phyloP scores from a whole-genome alignment of 2,329 filamentous ascomycete genomes.

The Epichloe coenophiala region DNA sequence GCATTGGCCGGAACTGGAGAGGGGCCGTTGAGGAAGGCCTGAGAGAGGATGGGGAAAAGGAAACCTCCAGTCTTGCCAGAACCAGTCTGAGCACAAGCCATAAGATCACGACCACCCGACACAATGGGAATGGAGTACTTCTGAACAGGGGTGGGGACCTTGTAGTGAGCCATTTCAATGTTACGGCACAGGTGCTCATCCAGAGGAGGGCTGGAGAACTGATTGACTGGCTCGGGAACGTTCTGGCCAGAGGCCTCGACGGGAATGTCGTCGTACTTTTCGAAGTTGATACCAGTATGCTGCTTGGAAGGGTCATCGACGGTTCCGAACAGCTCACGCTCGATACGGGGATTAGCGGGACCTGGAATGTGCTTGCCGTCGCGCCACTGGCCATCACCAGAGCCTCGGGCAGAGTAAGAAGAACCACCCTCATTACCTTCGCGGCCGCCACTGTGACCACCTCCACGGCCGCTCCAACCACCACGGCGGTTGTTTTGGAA shows the following conservation, averaged over 20 bases:
- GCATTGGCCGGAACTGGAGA: conserved; percentile 51
- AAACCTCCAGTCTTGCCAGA: conserved; percentile 99
- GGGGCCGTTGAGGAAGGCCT: conserved; percentile 84
- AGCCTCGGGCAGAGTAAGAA: conserved; percentile 54
- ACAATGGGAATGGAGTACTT: conserved; percentile 99
- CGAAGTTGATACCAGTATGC: conserved; percentile 98
- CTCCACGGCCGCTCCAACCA: conserved; percentile 21
- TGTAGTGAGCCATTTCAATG: conserved; percentile 90
- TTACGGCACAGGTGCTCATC: conserved; percentile 88
- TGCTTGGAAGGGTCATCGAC: conserved; percentile 89
- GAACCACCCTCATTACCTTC: conserved; percentile 35
- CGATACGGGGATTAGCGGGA: conserved; percentile 72
- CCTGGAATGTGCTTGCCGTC: conserved; percentile 94
- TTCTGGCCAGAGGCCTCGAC: conserved; percentile 92
- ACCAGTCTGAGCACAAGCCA: conserved; percentile 99
- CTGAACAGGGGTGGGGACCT: conserved; percentile 90
- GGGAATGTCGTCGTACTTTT: conserved; percentile 99
- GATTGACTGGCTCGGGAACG: conserved; percentile 80
- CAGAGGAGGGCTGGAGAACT: conserved; percentile 88
- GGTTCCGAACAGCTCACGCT: conserved; percentile 90
- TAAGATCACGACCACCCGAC: conserved; percentile 92
- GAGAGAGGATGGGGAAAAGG: conserved; percentile 97
- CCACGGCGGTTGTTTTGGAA: conserved; percentile 19
- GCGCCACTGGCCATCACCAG: conserved; percentile 90
- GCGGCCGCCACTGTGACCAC: conserved; percentile 19